phyloP scores from a whole-genome alignment of 164 flowering plant genomes.

The Pachysandra terminalis region DNA sequence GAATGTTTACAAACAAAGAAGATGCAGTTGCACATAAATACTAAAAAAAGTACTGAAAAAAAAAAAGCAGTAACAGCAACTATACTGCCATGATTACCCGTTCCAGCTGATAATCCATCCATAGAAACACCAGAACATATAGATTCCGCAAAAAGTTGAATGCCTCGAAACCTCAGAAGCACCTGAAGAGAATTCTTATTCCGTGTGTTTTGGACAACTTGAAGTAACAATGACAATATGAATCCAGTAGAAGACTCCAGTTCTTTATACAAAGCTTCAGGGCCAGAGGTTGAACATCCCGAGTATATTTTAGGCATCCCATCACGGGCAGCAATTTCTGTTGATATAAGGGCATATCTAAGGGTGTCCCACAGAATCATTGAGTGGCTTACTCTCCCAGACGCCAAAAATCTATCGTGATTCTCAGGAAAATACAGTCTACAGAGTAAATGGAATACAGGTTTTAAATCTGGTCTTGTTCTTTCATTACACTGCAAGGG shows the following conservation, averaged over 20 bases:
- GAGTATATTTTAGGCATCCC: slow-evolving; percentile 27
- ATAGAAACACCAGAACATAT: slow-evolving; percentile 48
- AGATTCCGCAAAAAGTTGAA: slow-evolving; percentile 64
- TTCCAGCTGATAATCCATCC: slow-evolving; percentile 24
- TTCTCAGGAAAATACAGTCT: slow-evolving; percentile 60
- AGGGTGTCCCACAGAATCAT: slow-evolving; percentile 86
- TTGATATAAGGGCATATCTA: slow-evolving; percentile 74
- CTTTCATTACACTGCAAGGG: slow-evolving; percentile 27
- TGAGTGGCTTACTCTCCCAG: slow-evolving; percentile 49
- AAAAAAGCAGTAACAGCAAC: background rate
- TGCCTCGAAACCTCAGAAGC: slow-evolving; percentile 68
- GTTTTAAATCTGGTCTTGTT: slow-evolving; percentile 38
- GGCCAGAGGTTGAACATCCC: slow-evolving; percentile 34
- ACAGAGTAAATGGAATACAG: slow-evolving; percentile 43
- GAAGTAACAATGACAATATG: slow-evolving; percentile 57
- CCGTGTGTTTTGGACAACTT: slow-evolving; percentile 43
- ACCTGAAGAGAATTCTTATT: slow-evolving; percentile 45
- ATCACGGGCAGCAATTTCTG: slow-evolving; percentile 80
- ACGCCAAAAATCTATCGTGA: slow-evolving; percentile 33
- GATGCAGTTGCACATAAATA: background rate
- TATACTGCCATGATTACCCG: slow-evolving; percentile 39
- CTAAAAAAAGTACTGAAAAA: background rate
- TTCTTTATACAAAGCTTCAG: slow-evolving; percentile 51
- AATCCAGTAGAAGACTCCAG: slow-evolving; percentile 63
- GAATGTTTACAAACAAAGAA: background rate